Evolutionary conservation across 1,284 basidiomycete species (phyloP), one percentile per base, ranked within the genome.

Genomic region (Phellopilus nigrolimitatus): DNA sequence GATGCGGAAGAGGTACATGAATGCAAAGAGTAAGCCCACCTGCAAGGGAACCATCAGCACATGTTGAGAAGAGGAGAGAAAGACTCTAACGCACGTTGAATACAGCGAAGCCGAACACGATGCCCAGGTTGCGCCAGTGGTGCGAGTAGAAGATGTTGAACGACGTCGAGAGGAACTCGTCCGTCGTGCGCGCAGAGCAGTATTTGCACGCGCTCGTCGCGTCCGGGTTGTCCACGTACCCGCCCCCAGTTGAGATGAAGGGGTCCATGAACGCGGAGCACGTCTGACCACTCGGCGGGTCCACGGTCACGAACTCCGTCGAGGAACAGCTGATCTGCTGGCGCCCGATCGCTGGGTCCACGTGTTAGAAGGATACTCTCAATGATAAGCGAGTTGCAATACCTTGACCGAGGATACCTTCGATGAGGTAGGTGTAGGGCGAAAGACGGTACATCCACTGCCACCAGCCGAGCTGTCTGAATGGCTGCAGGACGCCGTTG

Each of bases 151-250:
- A 66, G 2, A 80, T 78, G 52, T 78, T 78, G 62, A 78, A 78
- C 22, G 28, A 64, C 4, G 36, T 25, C 9, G 56, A 62, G 27
- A 80, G 60, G 60, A 72, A 72, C 24, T 71, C 54, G 55, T 79
- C 72, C 3, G 74, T 71, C 6, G 69, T 70, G 3, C 59, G 57
- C 7, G 68, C 67, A 3, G 71, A 67, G 61, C 83, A 86, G 64
- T 79, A 85, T 33, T 72, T 57, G 62, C 84, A 88, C 17, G 61
- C 62, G 2, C 66, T 55, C 0, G 75, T 77, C 3, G 79, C 80
- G 24, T 73, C 61, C 0, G 79, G 71, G 64, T 90, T 80, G 34
- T 70, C 65, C 36, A 92, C 61, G 66, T 90, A 91, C 1, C 86
- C 88, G 0, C 79, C 80, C 31, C 72, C 71, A 13, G 57, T 57